Conservation (phyloP, 2,329 filamentous ascomycete genomes). For the Polytolypa hystricis region DNA sequence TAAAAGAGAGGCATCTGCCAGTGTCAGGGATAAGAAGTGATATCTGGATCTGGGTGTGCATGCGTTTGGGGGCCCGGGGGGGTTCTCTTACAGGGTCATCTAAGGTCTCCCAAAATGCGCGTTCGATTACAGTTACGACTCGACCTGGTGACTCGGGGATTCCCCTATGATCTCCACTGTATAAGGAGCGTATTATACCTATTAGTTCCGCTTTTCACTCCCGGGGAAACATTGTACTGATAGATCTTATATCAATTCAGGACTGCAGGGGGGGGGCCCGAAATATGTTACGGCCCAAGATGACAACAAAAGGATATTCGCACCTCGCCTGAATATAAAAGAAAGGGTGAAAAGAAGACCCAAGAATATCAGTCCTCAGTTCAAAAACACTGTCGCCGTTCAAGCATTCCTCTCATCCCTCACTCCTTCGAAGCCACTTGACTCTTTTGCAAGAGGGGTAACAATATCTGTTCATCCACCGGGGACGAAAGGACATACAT, state of each 20-base stretch:
- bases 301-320: background rate
- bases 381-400: too few species aligned
- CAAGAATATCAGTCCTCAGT: background rate
- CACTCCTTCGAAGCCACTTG: too few species aligned
- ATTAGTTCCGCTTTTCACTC: too few species aligned
- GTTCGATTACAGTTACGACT: constrained; percentile 85
- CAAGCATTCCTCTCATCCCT: background rate
- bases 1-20: background rate
- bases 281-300: background rate
- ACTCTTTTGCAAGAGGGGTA: too few species aligned
- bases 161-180: constrained; percentile 85
- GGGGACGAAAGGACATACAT: constrained; percentile 30
- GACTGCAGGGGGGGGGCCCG: too few species aligned
- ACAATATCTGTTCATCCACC: too few species aligned
- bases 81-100: constrained; percentile 45
- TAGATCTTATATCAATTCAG: too few species aligned
- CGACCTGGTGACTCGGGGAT: constrained; percentile 79
- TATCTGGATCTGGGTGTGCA: constrained; percentile 8
- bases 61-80: too few species aligned
- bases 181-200: too few species aligned
- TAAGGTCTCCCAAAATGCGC: constrained; percentile 68
- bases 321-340: constrained; percentile 6
- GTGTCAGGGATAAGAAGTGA: background rate
- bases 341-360: background rate
- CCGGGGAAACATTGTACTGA: too few species aligned